Evolutionary conservation across 768 basidiomycete genomes (phyloP), one percentile per base, ranked within the genome.

Genomic region (Kwoniella sp.): DNA sequence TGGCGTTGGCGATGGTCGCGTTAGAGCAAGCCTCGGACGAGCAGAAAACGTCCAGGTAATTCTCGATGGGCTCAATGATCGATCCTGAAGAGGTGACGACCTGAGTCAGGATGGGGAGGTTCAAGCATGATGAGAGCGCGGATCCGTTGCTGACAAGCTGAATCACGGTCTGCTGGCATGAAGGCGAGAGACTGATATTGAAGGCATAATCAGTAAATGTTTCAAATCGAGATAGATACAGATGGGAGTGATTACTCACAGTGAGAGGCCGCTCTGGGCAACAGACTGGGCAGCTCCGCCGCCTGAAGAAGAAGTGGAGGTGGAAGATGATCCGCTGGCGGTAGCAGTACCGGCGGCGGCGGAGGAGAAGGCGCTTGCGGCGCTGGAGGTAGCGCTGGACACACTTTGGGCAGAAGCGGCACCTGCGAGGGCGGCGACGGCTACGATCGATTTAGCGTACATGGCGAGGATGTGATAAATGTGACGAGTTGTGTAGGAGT

Each of bases 21-120:
- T 71, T 69, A 17, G 66, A 53, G 55, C 75, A 77, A 48, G 75
- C 69, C 17, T 60, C 61, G 15, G 63, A 38, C 22, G 61, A 51
- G 59, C 79, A 80, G 47, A 73, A 55, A 25, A 38, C 31, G 30
- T 59, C 30, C 41, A 78, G 61, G 68, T 74, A 74, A 22, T 52
- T 54, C 63, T 77, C 74, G 53, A 80, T 20, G n/a, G 69, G 54
- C 11, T 71, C 69, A 48, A 80, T 61, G 69, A 80, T 55, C 2
- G 71, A 72, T 15, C 59, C 34, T 61, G 76, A 73, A 63, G 67
- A 57, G 22, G 65, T 69, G 54, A 75, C 53, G 30, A 68, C 67
- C 54, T 55, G 29, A 23, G 50, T 17, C 11, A 51, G 50, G 17
- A 28, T 28, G 23, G 22, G 23, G 50, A 51, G 26, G 23, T 51